Percentiles rank a stretch among this genome's conserved stretches.
These are phyloP conservation scores for Microascus cirrosus DNA, from an alignment of 2,329 filamentous ascomycete species.

Conservation along the genomic window DNA sequence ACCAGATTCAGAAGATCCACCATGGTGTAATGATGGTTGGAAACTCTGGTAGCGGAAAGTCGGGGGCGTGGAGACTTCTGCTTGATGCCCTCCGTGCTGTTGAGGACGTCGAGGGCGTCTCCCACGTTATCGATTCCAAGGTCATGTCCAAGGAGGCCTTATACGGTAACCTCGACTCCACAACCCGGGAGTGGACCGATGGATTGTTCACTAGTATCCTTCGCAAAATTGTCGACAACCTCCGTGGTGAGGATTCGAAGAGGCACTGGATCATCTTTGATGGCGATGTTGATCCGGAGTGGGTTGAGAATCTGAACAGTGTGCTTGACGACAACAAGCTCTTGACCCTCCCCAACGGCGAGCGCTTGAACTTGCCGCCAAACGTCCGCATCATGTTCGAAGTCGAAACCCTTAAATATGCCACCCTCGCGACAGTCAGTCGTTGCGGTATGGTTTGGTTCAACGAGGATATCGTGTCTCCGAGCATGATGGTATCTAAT, in stretches of 20 bases:
- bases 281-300: conserved; percentile 96
- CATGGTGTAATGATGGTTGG: conserved; percentile 99
- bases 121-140: conserved; percentile 96
- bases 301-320: conserved; percentile 99
- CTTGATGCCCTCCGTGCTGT: conserved; percentile 84
- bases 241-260: conserved; percentile 93
- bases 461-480: conserved; percentile 91
- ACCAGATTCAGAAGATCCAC: conserved; percentile 95
- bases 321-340: conserved; percentile 99
- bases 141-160: conserved; percentile 99
- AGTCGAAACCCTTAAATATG: conserved; percentile 94
- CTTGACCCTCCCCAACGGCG: conserved; percentile 90
- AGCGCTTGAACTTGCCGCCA: conserved; percentile 84
- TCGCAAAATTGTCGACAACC: conserved; percentile 95
- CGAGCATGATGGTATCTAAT: conserved; percentile 84
- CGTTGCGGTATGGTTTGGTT: conserved; percentile 99
- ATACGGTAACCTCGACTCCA: conserved; percentile 91
- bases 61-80: conserved; percentile 84
- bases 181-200: conserved; percentile 97
- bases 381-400: conserved; percentile 99
- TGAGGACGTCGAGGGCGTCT: conserved; percentile 86
- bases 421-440: conserved; percentile 95
- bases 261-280: conserved; percentile 99
- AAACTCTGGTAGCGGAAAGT: conserved; percentile 95
- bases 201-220: conserved; percentile 96